Conservation (phyloP, 208 protist species). For the Crithidia expoeki region DNA sequence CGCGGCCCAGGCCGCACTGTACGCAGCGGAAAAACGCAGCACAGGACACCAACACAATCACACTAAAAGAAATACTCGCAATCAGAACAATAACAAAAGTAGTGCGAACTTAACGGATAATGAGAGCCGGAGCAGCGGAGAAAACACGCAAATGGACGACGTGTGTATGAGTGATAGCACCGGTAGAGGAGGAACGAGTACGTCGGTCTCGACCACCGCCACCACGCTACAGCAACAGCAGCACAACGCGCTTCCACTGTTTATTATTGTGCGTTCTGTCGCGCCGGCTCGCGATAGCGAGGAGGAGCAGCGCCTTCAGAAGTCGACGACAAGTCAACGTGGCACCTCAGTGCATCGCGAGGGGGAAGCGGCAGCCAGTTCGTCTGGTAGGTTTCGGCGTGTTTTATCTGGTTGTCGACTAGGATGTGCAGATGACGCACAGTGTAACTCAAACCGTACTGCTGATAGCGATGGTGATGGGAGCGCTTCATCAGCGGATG, state of each 20-base stretch:
- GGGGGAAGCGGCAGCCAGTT: not conserved
- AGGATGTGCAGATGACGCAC: too few relatives aligned
- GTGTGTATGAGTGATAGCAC: not conserved
- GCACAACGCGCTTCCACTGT: not conserved
- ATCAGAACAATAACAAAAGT: not conserved
- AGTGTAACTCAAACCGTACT: not conserved
- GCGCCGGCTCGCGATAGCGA: not conserved
- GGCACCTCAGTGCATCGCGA: too few relatives aligned
- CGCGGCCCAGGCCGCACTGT: not conserved
- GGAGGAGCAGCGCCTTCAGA: not conserved
- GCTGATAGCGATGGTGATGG: not conserved
- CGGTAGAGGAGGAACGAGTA: not conserved
- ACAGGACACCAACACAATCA: not conserved
- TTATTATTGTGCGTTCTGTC: constrained; percentile 28
- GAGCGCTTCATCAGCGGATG: not conserved
- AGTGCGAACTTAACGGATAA: not conserved
- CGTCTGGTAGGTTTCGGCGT: too few relatives aligned
- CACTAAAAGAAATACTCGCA: not conserved
- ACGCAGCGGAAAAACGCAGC: not conserved
- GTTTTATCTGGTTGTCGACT: too few relatives aligned
- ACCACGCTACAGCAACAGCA: not conserved
- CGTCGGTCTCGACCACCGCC: not conserved
- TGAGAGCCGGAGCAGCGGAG: not conserved
- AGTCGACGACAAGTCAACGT: too few relatives aligned
- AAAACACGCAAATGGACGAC: not conserved